A percentile compares a stretch with the other conserved stretches of the same genome.
Evolutionary conservation across 2,329 filamentous ascomycete species (phyloP).

Genomic region (Penicillium sp.): DNA sequence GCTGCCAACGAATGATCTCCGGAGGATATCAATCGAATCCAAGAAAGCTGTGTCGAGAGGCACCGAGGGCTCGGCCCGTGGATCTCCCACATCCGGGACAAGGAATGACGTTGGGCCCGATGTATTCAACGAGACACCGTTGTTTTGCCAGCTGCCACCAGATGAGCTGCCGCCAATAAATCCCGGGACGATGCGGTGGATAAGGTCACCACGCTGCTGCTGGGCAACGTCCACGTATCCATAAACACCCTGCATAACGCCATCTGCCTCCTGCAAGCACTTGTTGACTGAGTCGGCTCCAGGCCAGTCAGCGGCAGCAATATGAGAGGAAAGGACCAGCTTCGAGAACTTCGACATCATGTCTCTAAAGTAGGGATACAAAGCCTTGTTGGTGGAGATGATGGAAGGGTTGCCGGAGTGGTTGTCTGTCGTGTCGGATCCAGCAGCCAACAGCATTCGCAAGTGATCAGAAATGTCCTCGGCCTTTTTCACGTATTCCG

Average conservation of each 20-base stretch:
- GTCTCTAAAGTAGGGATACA: conserved; percentile 96
- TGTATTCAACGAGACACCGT: conserved; percentile 64
- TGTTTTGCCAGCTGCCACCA: conserved; percentile 84
- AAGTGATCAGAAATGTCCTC: conserved; percentile 98
- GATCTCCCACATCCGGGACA: conserved; percentile 82
- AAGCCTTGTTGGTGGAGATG: conserved; percentile 94
- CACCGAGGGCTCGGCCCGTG: conserved; percentile 68
- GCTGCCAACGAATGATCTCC: conserved; percentile 79
- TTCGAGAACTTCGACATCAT: conserved; percentile 99
- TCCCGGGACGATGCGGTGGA: conserved; percentile 87
- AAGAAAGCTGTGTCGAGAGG: conserved; percentile 75
- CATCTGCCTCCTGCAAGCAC: conserved; percentile 95
- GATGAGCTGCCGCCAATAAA: conserved; percentile 84
- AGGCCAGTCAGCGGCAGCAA: conserved; percentile 93
- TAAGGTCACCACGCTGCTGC: conserved; percentile 89
- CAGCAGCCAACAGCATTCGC: conserved; percentile 87
- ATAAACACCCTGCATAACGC: conserved; percentile 88
- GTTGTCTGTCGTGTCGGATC: conserved; percentile 96
- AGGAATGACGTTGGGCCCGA: conserved; percentile 70
- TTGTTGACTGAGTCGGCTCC: conserved; percentile 92
- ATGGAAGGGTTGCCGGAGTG: conserved; percentile 99
- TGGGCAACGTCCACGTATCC: conserved; percentile 95
- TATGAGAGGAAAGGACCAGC: conserved; percentile 94
- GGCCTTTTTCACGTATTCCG: conserved; percentile 90
- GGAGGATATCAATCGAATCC: conserved; percentile 81